Evolutionary conservation across 371 early-diverging fungal genomes (phyloP).

Genomic region (Lichtheimia ramosa): DNA sequence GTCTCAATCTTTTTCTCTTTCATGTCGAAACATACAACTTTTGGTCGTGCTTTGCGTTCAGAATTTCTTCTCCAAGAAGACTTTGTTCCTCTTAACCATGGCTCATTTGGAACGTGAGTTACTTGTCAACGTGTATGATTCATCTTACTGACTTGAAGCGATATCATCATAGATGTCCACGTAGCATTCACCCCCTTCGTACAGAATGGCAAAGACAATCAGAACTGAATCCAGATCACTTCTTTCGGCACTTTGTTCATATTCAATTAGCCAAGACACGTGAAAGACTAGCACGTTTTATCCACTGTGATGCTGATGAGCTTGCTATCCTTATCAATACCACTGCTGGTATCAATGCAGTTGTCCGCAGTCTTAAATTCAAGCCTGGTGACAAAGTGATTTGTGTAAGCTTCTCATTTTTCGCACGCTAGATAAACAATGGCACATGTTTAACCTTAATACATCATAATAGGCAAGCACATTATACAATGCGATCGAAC

Average conservation of each 20-base stretch:
- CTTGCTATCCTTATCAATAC: slow-evolving; percentile 45
- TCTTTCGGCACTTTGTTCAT: slow-evolving; percentile 16
- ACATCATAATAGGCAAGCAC: slow-evolving; percentile 32
- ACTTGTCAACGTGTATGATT: too few species aligned
- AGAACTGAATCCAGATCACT: slow-evolving; percentile 16
- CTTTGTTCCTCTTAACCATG: slow-evolving; percentile 47
- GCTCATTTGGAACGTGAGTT: slow-evolving; percentile 30
- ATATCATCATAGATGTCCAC: slow-evolving; percentile 8
- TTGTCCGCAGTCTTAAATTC: slow-evolving; percentile 40
- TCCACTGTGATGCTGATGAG: slow-evolving; percentile 42
- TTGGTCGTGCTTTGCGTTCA: slow-evolving; percentile 38
- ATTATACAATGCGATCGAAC: slow-evolving; percentile 46
- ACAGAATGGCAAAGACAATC: slow-evolving; percentile 15
- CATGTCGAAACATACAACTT: slow-evolving; percentile 2
- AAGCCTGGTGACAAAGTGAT: slow-evolving; percentile 40
- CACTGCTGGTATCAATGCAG: slow-evolving; percentile 37
- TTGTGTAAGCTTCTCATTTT: slow-evolving; percentile 21
- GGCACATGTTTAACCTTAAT: not conserved
- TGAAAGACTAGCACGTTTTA: slow-evolving; percentile 20
- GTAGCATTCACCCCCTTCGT: not conserved
- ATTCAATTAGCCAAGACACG: slow-evolving; percentile 9
- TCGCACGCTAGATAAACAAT: not conserved
- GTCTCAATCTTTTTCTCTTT: too few species aligned
- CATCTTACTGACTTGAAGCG: too few species aligned
- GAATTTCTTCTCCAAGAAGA: slow-evolving; percentile 41